phyloP scores from a whole-genome alignment of 441 rosid genomes.

The Populus tomentosa region DNA sequence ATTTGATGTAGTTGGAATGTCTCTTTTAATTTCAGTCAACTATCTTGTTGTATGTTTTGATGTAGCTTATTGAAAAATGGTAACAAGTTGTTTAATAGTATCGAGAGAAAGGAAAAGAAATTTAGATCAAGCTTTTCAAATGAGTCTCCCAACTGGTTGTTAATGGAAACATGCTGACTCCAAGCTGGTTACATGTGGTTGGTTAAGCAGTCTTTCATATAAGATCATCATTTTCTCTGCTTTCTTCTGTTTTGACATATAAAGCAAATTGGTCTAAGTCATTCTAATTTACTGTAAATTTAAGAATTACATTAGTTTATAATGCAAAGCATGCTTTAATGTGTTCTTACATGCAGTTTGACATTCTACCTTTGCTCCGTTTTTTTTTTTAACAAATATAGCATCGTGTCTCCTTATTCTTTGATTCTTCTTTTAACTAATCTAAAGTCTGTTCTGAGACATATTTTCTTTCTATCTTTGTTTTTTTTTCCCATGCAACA shows the following conservation, averaged over 20 bases:
- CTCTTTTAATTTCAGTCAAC: slow-evolving; percentile 27
- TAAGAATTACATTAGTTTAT: background rate
- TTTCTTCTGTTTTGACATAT: background rate
- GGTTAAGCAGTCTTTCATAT: background rate
- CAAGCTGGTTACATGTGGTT: slow-evolving; percentile 1
- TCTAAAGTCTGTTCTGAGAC: background rate
- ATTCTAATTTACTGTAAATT: background rate
- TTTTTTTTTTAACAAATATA: background rate
- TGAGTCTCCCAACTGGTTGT: slow-evolving; percentile 1
- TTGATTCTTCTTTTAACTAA: background rate
- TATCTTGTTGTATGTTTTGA: slow-evolving; percentile 8
- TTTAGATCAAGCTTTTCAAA: background rate
- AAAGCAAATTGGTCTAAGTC: background rate
- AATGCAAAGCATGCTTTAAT: background rate
- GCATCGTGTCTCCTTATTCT: background rate
- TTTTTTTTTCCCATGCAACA: background rate
- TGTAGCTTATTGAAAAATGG: background rate
- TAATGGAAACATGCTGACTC: slow-evolving; percentile 7
- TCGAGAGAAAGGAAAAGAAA: slow-evolving; percentile 5
- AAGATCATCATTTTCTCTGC: background rate
- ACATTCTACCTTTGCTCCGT: background rate
- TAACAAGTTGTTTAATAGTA: slow-evolving; percentile 3
- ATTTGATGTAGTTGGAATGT: slow-evolving; percentile 23
- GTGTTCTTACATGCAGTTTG: background rate
- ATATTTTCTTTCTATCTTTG: background rate